Percentiles rank a stretch among this genome's conserved stretches.
phyloP scores from a whole-genome alignment of 2,329 filamentous ascomycete species.

The Trichoderma guizhouense region DNA sequence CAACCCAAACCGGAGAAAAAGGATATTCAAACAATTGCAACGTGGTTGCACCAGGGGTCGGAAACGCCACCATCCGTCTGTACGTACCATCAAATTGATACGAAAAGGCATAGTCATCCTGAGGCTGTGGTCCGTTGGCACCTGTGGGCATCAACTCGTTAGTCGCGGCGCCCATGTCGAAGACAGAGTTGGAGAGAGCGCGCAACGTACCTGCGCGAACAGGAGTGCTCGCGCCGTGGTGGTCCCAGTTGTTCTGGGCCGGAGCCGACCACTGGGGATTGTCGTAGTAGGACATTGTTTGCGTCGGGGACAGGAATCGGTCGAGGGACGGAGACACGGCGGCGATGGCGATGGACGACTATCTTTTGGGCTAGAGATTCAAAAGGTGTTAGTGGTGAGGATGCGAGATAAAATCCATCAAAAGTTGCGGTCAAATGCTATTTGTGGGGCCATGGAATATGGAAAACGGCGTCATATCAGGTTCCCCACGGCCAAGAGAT shows the following conservation, averaged over 20 bases:
- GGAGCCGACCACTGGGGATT: constrained; percentile 40
- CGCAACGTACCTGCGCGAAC: constrained; percentile 37
- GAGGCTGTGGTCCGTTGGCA: constrained; percentile 69
- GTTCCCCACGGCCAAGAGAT: constrained; percentile 14
- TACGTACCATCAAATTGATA: constrained; percentile 86
- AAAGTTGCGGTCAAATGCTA: constrained; percentile 18
- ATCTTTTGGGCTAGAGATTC: background rate
- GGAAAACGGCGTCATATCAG: constrained; percentile 14
- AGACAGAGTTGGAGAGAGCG: background rate
- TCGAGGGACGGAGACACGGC: constrained; percentile 1
- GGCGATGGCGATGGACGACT: constrained; percentile 1
- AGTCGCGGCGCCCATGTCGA: constrained; percentile 5
- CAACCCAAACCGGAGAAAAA: background rate
- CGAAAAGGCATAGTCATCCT: constrained; percentile 78
- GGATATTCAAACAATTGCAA: background rate
- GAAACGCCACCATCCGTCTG: background rate
- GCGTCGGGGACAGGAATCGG: constrained; percentile 3
- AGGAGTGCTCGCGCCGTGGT: constrained; percentile 41
- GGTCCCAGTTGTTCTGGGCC: constrained; percentile 44
- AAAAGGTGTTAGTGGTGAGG: constrained; percentile 1
- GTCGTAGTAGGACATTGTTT: constrained; percentile 45
- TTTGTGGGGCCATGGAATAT: constrained; percentile 16
- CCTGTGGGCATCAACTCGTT: constrained; percentile 45
- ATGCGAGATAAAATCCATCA: constrained; percentile 16
- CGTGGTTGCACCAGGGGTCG: background rate